These are phyloP conservation scores for Chloris gayana DNA, from an alignment of 176 grass and related monocot species.

Conservation along the genomic window DNA sequence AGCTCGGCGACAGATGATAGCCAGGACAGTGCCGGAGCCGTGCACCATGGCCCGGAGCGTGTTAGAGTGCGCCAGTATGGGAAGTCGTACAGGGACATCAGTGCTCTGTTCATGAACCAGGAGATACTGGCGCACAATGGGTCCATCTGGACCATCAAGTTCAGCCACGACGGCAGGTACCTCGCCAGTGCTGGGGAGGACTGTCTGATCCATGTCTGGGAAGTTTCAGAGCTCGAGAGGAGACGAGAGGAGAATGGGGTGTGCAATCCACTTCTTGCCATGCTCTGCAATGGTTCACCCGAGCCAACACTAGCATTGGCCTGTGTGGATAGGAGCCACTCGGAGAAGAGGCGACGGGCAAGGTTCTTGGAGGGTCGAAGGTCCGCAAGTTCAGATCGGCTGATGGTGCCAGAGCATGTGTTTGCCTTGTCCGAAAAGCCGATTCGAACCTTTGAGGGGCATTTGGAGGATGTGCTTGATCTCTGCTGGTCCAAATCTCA, in stretches of 20 bases:
- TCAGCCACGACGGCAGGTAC: constrained; percentile 79
- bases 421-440: constrained; percentile 88
- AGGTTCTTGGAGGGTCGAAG: constrained; percentile 55
- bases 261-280: constrained; percentile 65
- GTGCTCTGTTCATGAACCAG: constrained; percentile 85
- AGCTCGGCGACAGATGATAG: constrained; percentile 95
- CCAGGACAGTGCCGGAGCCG: constrained; percentile 59
- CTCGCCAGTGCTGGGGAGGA: constrained; percentile 92
- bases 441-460: constrained; percentile 75
- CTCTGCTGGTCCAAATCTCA: constrained; percentile 97
- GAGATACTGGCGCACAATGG: constrained; percentile 84
- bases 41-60: constrained; percentile 56
- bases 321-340: constrained; percentile 46
- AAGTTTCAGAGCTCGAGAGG: constrained; percentile 68
- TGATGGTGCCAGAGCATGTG: constrained; percentile 82
- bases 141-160: constrained; percentile 88
- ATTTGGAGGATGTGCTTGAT: constrained; percentile 86
- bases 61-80: constrained; percentile 76
- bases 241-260: constrained; percentile 55
- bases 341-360: constrained; percentile 69
- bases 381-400: constrained; percentile 50
- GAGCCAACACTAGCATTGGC: constrained; percentile 59
- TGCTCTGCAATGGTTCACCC: constrained; percentile 55
- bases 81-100: constrained; percentile 91
- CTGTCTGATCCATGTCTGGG: constrained; percentile 93